Base-by-base conservation (phyloP, 2,329 filamentous ascomycete genomes). In the Fulvia fulva region DNA sequence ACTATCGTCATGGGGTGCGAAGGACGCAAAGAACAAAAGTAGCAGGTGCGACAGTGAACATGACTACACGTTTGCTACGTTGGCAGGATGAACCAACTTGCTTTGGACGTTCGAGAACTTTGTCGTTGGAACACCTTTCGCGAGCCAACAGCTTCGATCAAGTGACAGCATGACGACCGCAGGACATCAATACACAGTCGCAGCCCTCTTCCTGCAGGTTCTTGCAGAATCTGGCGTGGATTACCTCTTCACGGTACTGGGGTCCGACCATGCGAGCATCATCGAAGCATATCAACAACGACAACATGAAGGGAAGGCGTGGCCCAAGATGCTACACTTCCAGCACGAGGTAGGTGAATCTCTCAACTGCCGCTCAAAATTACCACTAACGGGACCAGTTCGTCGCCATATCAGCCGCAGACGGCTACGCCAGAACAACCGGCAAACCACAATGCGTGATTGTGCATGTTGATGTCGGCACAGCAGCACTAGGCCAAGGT, bases 321-420 rank as follows among this genome's bases (percentile, higher is more conserved):
- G 89, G 57, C 87, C 87, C 3, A 81, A 78, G 59, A 86, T 90
- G 58, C 86, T 90, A 52, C 90, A 87, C 14, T 90, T 88, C 67
- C 87, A 87, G 0, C 89, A 89, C 62, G 88, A 90, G 81, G 87
- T 88, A 77, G 16, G 63, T 2, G 9, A 19, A 51, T 23, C 22
- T 23, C 47, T 37, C 22, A 50, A 19, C 23, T n/a, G n/a, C n/a
- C n/a, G n/a, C n/a, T n/a, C n/a, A 30, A 28, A 3, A 16, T 21
- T 46, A 12, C n/a, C 5, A 26, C 22, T 51, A 41, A 52, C 49
- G 37, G 14, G 5, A 44, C 26, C 64, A 90, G 87, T 90, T 91
- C 87, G 87, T 91, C 9, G 88, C 88, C 25, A 82, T 91, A 68
- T 90, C 87, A 56, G 90, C 90, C 83, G 88, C 88, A 14, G 88